Conservation (phyloP, 345 rosid genomes). For the Bruguiera parviflora region DNA sequence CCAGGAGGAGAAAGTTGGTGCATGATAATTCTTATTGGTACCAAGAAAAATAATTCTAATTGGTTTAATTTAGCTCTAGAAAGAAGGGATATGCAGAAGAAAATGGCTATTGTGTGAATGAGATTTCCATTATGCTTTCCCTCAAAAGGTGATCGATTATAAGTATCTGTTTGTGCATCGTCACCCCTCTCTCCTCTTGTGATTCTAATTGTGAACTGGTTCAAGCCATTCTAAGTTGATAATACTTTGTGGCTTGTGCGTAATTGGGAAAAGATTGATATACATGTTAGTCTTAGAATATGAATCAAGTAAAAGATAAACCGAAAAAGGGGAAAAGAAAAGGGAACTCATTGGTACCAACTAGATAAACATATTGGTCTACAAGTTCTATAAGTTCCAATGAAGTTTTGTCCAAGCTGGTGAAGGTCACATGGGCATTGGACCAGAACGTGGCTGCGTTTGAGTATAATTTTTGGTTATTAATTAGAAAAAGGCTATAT, state of each 20-base stretch:
- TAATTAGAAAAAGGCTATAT: no score
- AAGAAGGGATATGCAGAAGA: conserved; percentile 11
- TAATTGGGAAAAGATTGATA: conserved; percentile 23
- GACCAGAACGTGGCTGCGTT: no score
- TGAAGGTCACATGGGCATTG: no score
- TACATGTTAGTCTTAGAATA: neutral
- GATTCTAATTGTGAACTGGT: conserved; percentile 9
- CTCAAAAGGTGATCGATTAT: conserved; percentile 9
- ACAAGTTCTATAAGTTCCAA: neutral
- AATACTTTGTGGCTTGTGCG: conserved; percentile 37
- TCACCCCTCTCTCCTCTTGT: neutral
- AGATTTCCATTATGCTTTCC: conserved; percentile 6
- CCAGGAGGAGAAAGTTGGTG: neutral
- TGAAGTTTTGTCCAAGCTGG: no score
- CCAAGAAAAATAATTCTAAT: neutral
- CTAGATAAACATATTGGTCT: neutral
- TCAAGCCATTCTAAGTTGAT: conserved; percentile 19
- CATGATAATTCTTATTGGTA: neutral
- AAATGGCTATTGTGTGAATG: conserved; percentile 28
- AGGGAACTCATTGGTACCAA: no score
- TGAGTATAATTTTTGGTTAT: no score
- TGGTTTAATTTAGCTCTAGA: neutral
- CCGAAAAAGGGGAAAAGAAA: no score
- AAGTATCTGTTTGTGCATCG: conserved; percentile 10
- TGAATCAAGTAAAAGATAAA: conserved; percentile 17